A percentile compares a stretch with the other conserved stretches of the same genome.
phyloP scores from a whole-genome alignment of 768 basidiomycete species.

The Lactarius indigo region DNA sequence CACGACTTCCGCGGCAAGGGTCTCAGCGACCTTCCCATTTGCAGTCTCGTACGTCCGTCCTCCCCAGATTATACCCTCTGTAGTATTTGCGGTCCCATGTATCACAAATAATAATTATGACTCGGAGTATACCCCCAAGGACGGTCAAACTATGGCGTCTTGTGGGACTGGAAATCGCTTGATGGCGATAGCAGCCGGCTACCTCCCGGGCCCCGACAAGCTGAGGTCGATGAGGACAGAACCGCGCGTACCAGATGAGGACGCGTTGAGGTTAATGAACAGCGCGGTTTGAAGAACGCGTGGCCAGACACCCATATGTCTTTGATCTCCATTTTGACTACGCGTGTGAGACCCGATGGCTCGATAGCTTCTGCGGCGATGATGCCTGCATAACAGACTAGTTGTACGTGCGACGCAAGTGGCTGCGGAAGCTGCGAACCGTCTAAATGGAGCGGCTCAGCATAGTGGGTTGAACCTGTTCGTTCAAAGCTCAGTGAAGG shows the following conservation, averaged over 20 bases:
- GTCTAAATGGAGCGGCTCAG: conserved; percentile 55
- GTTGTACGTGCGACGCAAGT: conserved; percentile 56
- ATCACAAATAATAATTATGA: background rate
- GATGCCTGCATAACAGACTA: conserved; percentile 63
- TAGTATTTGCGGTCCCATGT: conserved; percentile 48
- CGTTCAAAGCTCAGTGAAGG: too few relatives aligned
- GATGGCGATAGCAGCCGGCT: conserved; percentile 38
- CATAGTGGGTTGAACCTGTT: conserved; percentile 59
- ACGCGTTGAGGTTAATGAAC: conserved; percentile 59
- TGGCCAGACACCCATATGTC: conserved; percentile 53
- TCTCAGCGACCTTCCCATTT: conserved; percentile 41
- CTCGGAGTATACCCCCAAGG: background rate
- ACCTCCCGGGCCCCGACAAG: conserved; percentile 27
- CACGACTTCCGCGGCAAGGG: conserved; percentile 31
- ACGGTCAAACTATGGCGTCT: conserved; percentile 13
- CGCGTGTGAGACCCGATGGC: conserved; percentile 37
- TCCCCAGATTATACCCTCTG: conserved; percentile 51
- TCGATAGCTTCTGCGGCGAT: conserved; percentile 59
- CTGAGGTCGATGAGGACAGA: conserved; percentile 7
- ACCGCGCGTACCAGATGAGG: conserved; percentile 6
- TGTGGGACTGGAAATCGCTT: conserved; percentile 51
- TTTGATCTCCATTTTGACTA: conserved; percentile 48
- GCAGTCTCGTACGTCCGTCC: conserved; percentile 56
- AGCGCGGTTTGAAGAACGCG: conserved; percentile 53
- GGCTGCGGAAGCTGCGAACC: conserved; percentile 49